Percentiles rank a stretch among this genome's conserved stretches.
Conservation (phyloP, 768 basidiomycete species). For the Cyclocybe cylindracea region DNA sequence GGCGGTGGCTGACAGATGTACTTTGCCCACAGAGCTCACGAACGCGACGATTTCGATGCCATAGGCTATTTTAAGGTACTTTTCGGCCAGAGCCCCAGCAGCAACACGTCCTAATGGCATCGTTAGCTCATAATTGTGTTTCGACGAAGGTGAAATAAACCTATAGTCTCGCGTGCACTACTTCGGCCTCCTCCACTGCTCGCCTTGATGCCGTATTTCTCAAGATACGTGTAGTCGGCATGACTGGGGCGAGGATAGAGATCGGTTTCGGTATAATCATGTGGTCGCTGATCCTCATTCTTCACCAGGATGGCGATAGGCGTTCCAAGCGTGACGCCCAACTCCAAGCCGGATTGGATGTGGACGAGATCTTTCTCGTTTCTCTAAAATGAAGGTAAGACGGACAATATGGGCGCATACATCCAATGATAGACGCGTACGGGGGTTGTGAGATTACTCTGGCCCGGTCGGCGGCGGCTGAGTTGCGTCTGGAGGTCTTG, state of each 20-base stretch:
- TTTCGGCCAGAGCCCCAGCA: conserved; percentile 97
- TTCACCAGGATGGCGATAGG: conserved; percentile 96
- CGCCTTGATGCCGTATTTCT: conserved; percentile 97
- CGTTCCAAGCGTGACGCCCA: conserved; percentile 94
- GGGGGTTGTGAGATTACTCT: conserved; percentile 95
- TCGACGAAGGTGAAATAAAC: conserved; percentile 36
- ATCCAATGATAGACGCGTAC: conserved; percentile 42
- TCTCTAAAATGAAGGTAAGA: conserved; percentile 48
- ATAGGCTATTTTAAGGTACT: conserved; percentile 83
- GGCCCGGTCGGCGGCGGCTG: conserved; percentile 89
- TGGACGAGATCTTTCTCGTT: conserved; percentile 95
- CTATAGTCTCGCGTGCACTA: conserved; percentile 96
- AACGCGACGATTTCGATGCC: conserved; percentile 97
- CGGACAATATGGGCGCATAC: not conserved
- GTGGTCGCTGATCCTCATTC: conserved; percentile 97
- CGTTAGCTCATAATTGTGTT: not conserved
- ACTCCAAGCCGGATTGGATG: conserved; percentile 91
- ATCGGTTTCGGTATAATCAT: conserved; percentile 98
- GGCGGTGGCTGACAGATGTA: conserved; percentile 67
- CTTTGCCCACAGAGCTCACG: conserved; percentile 93
- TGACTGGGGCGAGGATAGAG: conserved; percentile 96
- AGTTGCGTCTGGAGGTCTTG: conserved; percentile 91
- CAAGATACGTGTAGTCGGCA: conserved; percentile 96
- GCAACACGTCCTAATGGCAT: conserved; percentile 79
- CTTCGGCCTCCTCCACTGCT: conserved; percentile 95